Evolutionary conservation across 192 early-diverging fungal species (phyloP), one percentile per base, ranked within the genome.

Genomic region (Cetraspora pellucida): DNA sequence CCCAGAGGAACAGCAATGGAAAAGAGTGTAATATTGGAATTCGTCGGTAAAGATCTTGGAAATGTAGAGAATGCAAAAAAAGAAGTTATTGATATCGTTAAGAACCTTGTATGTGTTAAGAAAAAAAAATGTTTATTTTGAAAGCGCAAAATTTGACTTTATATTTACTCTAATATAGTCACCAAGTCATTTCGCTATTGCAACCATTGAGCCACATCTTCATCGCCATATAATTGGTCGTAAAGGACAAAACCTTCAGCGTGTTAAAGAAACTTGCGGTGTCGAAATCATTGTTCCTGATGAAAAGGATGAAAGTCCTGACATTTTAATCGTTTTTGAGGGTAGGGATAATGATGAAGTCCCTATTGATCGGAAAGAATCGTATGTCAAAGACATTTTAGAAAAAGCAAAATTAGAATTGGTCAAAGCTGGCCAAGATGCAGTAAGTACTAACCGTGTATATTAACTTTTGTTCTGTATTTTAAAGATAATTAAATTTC

Each of bases 281-380:
- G 92, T 95, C 6, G 93, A 92, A 74, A 85, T 95, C 7, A 87
- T 97, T 68, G 90, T 96, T n/a, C 93, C 95, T 37, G 82, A 89
- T 73, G 85, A 84, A 66, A 78, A 82, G 65, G 87, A 91, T 11
- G 87, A 90, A 30, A 87, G 83, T n/a, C 85, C 89, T 75, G 90
- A 90, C 63, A 87, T 98, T 54, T 79, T 97, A 8, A 76, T 98
- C 9, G 92, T 96, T 10, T 93, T 90, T 72, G 91, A 92, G 79
- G 85, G 88, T 45, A 87, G 87, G 21, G 65, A 82, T 19, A 80
- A 70, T n/a, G 67, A 75, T 23, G 84, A 81, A 47, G 77, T 77
- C 28, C 31, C 77, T 17, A 37, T 61, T 19, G 73, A 52, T 27
- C 81, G 82, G 67, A 74, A 71, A 31, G 82, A 84, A 57, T 75